A percentile compares a stretch with the other conserved stretches of the same genome.
Conservation (phyloP, 164 flowering plant genomes). For the Nelumbo lutea region DNA sequence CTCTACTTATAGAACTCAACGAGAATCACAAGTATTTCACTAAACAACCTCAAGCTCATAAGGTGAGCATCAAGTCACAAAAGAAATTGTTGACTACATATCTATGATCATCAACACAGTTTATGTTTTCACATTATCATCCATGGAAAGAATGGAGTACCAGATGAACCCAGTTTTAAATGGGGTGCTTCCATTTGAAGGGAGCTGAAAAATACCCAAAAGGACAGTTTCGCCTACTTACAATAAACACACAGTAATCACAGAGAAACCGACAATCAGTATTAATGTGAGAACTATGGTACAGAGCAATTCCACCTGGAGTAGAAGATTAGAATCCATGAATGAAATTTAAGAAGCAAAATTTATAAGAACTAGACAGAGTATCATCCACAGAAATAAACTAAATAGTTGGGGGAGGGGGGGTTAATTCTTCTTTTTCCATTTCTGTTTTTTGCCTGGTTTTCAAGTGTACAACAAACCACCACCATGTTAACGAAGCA, state of each 20-base stretch:
- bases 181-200: no score
- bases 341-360: background rate
- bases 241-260: background rate
- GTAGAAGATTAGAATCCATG: background rate
- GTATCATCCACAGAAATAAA: background rate
- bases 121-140: no score
- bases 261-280: background rate
- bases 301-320: background rate
- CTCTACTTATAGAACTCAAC: no score
- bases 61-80: no score
- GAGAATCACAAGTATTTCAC: no score
- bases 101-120: no score
- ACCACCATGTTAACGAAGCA: slow-evolving; percentile 15
- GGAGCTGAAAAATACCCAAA: no score
- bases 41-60: no score
- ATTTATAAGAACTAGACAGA: background rate
- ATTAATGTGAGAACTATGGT: background rate
- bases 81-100: no score
- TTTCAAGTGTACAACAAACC: slow-evolving; percentile 26
- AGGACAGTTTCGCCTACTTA: background rate
- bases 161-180: no score
- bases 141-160: no score
- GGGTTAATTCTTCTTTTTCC: slow-evolving; percentile 16
- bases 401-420: slow-evolving; percentile 1
- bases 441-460: slow-evolving; percentile 12